Base-by-base conservation (phyloP, 345 rosid genomes). In the Gossypium australe region DNA sequence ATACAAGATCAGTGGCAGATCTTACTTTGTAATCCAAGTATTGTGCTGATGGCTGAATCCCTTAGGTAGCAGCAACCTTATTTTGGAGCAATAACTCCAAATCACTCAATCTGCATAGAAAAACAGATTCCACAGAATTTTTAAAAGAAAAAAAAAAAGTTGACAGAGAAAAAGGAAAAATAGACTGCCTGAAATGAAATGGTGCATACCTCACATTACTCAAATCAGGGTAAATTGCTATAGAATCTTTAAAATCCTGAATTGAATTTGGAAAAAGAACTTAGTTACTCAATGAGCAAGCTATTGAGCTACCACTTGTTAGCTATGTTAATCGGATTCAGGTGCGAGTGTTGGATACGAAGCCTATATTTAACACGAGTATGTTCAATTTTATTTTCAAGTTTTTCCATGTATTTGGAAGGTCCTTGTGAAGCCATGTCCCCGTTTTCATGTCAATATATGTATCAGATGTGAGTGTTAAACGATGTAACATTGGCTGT, bases 171-270 rank as follows among this genome's bases (percentile, higher is more conserved):
- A 58, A 47, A 9, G 3, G 2, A 22, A 2, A 58, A 10, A 22
- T 58, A 22, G 1, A 67, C 20, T 57, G 14, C 34, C 57, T 22
- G 17, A 76, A 64, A 59, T 17, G 1, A 29, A 65, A 17, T 27
- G 41, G 45, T 25, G 16, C 72, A 16, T 85, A 90, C 97, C 86
- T 88, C 70, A 92, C 91, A 56, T 82, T 84, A 74, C 89, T 82
- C 83, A 94, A 78, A 78, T 94, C 98, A 57, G 97, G 92, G 76
- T 92, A 94, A 52, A 82, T 81, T 45, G 94, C 89, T 12, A 92
- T 81, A 11, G 97, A 89, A 62, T 88, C 97, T 74, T 77, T 85
- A 63, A 94, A 94, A 80, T 94, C 97, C 98, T 92, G 90, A 25
- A 74, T 14, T 16, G 74, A 24, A 69, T 14, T 34, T 51, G 4